phyloP scores from a whole-genome alignment of 2,329 filamentous ascomycete species.

The Balansia obtecta region DNA sequence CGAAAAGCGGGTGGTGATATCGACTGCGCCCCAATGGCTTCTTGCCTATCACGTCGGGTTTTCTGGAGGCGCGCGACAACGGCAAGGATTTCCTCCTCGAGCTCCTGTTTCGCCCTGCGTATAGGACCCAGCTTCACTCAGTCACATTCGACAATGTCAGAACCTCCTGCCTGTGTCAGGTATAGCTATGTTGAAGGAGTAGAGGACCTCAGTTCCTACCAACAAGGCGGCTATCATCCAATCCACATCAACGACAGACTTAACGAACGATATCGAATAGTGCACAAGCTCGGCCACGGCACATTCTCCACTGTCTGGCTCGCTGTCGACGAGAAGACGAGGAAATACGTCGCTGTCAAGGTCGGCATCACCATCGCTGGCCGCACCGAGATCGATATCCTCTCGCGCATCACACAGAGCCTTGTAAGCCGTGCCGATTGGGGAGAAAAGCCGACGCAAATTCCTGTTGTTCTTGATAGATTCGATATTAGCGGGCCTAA shows the following conservation, averaged over 20 bases:
- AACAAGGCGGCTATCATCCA: conserved; percentile 24
- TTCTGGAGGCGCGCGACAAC: neutral
- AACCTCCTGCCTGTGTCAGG: neutral
- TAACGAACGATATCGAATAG: conserved; percentile 21
- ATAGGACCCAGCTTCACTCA: neutral
- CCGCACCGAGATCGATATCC: conserved; percentile 11
- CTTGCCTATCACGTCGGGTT: neutral
- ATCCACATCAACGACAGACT: conserved; percentile 25
- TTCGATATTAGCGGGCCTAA: conserved; percentile 8
- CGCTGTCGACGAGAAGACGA: neutral
- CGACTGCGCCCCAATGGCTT: too few species aligned
- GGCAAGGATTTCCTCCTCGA: neutral
- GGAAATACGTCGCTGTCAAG: conserved; percentile 22
- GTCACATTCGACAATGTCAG: conserved; percentile 1
- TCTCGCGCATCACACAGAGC: conserved; percentile 7
- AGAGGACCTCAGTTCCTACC: conserved; percentile 10
- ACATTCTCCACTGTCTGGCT: neutral
- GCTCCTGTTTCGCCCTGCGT: neutral
- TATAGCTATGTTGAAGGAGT: conserved; percentile 14
- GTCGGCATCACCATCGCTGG: conserved; percentile 17
- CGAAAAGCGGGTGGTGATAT: too few species aligned
- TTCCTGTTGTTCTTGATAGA: conserved; percentile 2
- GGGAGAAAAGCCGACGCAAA: conserved; percentile 14
- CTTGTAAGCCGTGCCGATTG: conserved; percentile 5
- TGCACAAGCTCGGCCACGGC: neutral